Conservation (phyloP, 2,329 filamentous ascomycete species). For the Clathrospora elynae region DNA sequence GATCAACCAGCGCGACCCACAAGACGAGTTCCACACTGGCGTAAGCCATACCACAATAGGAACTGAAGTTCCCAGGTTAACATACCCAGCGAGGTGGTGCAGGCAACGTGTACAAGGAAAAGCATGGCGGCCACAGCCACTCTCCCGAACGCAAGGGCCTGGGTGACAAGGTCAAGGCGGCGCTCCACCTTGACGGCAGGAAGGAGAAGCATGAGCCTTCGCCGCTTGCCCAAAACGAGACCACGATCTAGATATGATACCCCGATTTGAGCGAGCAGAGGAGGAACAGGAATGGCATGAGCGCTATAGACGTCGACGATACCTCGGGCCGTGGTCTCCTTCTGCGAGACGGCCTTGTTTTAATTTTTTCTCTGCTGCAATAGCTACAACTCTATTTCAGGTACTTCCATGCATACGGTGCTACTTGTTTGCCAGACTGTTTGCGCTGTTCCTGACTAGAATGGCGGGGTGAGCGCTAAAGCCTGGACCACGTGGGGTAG, state of each 20-base stretch:
- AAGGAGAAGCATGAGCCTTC: constrained; percentile 43
- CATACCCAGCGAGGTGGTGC: constrained; percentile 49
- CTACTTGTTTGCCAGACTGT: not conserved
- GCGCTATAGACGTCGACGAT: constrained; percentile 19
- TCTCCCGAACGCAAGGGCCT: constrained; percentile 46
- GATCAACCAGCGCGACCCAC: constrained; percentile 45
- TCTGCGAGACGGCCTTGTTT: constrained; percentile 11
- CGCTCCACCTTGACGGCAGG: constrained; percentile 42
- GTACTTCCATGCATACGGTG: not conserved
- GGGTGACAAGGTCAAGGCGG: constrained; percentile 54
- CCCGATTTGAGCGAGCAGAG: constrained; percentile 11
- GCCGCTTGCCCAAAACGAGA: constrained; percentile 34
- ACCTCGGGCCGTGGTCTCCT: constrained; percentile 13
- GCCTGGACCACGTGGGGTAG: constrained; percentile 22
- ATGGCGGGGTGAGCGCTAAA: constrained; percentile 16
- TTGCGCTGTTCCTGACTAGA: constrained; percentile 15
- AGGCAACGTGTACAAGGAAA: constrained; percentile 56
- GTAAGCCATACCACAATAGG: constrained; percentile 30
- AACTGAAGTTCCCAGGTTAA: constrained; percentile 14
- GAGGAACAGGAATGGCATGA: constrained; percentile 15
- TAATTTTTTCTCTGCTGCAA: constrained; percentile 1
- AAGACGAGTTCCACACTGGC: constrained; percentile 56
- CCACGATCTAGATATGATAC: constrained; percentile 30
- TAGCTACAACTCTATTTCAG: constrained; percentile 12
- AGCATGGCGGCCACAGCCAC: constrained; percentile 53